Conservation (phyloP, 2,329 filamentous ascomycete genomes). For the Lizonia empirigonia region DNA sequence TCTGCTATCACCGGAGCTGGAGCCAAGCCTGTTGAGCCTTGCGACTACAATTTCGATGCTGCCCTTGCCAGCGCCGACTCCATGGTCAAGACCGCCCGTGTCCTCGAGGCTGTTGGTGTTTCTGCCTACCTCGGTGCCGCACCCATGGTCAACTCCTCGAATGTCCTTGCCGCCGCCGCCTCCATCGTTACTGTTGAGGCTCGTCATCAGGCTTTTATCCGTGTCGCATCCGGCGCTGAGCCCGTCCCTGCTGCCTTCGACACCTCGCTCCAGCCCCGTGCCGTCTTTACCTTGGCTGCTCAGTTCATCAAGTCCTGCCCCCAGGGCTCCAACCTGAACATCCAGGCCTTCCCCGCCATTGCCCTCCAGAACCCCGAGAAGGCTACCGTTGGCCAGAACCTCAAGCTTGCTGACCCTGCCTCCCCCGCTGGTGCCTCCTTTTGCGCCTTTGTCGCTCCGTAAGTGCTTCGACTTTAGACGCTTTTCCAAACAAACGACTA, state of each 20-base stretch:
- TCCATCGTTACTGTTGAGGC: conserved; percentile 76
- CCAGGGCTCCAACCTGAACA: conserved; percentile 64
- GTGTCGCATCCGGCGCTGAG: conserved; percentile 61
- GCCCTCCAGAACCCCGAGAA: conserved; percentile 59
- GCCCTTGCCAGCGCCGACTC: conserved; percentile 65
- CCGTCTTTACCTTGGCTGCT: conserved; percentile 75
- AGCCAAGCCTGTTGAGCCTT: conserved; percentile 69
- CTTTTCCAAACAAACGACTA: conserved; percentile 38
- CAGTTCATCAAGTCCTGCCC: conserved; percentile 76
- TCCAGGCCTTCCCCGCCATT: conserved; percentile 66
- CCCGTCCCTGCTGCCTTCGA: conserved; percentile 74
- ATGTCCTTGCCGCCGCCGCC: conserved; percentile 68
- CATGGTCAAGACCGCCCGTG: conserved; percentile 72
- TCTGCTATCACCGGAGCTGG: conserved; percentile 66
- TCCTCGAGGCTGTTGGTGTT: conserved; percentile 75
- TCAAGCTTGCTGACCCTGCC: conserved; percentile 46
- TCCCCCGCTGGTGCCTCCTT: conserved; percentile 56
- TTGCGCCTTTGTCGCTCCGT: conserved; percentile 71
- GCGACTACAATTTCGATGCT: conserved; percentile 70
- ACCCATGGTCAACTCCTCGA: conserved; percentile 64
- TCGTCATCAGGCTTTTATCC: conserved; percentile 75
- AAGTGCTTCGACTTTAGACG: conserved; percentile 27
- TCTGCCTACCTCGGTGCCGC: conserved; percentile 75
- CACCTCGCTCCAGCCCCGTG: conserved; percentile 68
- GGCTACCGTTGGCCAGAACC: conserved; percentile 46